A percentile compares a stretch with the other conserved stretches of the same genome.
phyloP scores from a whole-genome alignment of 1,139 yeast species.

The Magnusiomyces clavatus region DNA sequence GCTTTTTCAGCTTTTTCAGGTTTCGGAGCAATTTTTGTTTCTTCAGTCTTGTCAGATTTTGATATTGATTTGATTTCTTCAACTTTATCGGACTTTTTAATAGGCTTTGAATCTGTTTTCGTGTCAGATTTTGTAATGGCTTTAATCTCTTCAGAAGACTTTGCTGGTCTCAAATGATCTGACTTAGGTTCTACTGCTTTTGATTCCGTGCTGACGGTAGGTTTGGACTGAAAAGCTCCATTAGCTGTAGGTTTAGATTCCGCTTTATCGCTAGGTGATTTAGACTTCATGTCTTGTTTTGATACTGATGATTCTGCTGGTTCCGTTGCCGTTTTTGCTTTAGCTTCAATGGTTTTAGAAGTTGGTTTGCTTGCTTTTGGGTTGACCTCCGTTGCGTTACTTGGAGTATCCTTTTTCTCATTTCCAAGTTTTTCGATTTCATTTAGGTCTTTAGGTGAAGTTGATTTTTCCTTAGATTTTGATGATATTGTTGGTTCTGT shows the following conservation, averaged over 20 bases:
- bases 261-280: not conserved
- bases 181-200: not conserved
- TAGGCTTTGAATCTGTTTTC: slow-evolving; percentile 5
- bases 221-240: not conserved
- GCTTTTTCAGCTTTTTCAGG: not conserved
- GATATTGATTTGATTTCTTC: not conserved
- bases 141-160: not conserved
- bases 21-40: not conserved
- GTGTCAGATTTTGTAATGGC: slow-evolving; percentile 6
- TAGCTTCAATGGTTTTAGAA: not conserved
- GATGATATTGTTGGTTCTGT: not conserved
- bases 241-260: not conserved
- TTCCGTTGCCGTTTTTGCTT: not conserved
- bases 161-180: not conserved
- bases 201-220: not conserved
- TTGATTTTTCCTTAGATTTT: not conserved
- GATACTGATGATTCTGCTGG: not conserved
- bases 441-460: not conserved
- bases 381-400: not conserved
- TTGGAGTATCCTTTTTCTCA: not conserved
- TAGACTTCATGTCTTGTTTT: not conserved
- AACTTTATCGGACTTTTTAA: not conserved
- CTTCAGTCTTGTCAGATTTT: not conserved
- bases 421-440: too few relatives aligned
- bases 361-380: not conserved